These are phyloP conservation scores for Psilocybe azurescens DNA, from an alignment of 768 basidiomycete species.

Conservation along the genomic window DNA sequence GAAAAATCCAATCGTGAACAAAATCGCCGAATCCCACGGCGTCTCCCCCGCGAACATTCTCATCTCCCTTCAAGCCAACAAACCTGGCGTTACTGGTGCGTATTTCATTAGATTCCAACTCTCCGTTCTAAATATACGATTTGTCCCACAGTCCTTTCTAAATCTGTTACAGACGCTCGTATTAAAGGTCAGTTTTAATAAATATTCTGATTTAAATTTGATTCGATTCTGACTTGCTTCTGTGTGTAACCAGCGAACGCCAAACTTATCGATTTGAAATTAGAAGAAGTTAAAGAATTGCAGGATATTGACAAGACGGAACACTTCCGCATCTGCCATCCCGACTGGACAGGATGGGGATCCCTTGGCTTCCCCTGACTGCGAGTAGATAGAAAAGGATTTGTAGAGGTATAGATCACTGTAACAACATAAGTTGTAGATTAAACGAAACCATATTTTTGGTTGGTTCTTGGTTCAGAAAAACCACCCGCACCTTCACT, in stretches of 20 bases:
- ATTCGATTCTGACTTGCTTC: background rate
- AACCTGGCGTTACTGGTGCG: conserved; percentile 57
- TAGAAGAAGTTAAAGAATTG: conserved; percentile 65
- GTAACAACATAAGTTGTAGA: background rate
- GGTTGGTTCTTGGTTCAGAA: background rate
- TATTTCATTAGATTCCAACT: conserved; percentile 5
- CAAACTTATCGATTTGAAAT: conserved; percentile 63
- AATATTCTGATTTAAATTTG: background rate
- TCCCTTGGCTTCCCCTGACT: conserved; percentile 65
- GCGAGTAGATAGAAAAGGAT: conserved; percentile 27
- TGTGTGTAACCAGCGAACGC: conserved; percentile 50
- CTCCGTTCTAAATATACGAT: background rate
- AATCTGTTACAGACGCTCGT: conserved; percentile 75
- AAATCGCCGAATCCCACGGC: conserved; percentile 65
- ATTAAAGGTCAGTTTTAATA: conserved; percentile 51
- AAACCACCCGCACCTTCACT: no score
- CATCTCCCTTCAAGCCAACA: conserved; percentile 76
- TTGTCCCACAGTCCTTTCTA: conserved; percentile 58
- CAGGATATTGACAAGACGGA: conserved; percentile 61
- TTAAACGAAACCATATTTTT: background rate
- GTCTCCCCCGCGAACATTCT: conserved; percentile 70
- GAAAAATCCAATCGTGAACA: conserved; percentile 59
- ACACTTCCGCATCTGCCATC: conserved; percentile 71
- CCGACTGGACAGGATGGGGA: conserved; percentile 69
- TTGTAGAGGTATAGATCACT: background rate